Evolutionary conservation across 2,329 filamentous ascomycete genomes (phyloP).

Genomic region (Fusarium odoratissimum): DNA sequence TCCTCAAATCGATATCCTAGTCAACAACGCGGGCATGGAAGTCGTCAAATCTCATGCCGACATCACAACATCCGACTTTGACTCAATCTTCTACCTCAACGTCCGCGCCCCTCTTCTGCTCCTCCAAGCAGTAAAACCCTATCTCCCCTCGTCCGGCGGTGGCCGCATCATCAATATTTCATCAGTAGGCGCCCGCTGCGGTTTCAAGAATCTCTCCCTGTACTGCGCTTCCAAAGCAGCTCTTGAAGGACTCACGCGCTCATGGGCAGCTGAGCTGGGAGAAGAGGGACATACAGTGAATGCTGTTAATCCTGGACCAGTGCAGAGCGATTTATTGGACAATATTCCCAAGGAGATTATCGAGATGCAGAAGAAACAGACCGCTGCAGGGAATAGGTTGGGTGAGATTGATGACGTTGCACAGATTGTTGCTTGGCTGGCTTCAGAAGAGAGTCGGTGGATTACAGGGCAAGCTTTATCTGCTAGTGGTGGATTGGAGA

Average conservation of each 20-base stretch:
- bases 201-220: constrained; percentile 22
- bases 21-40: constrained; percentile 32
- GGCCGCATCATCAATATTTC: constrained; percentile 31
- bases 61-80: constrained; percentile 19
- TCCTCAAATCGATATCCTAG: constrained; percentile 8
- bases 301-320: constrained; percentile 68
- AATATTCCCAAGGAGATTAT: constrained; percentile 44
- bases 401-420: constrained; percentile 66
- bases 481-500: constrained; percentile 57
- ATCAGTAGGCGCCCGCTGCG: constrained; percentile 14
- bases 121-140: constrained; percentile 6
- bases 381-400: constrained; percentile 62
- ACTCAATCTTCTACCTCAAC: constrained; percentile 30
- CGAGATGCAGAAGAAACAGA: constrained; percentile 47
- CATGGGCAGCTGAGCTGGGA: constrained; percentile 64
- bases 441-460: constrained; percentile 61
- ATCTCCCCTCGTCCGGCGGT: constrained; percentile 1
- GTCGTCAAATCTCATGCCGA: constrained; percentile 12
- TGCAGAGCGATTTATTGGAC: constrained; percentile 68
- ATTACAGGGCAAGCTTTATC: constrained; percentile 66
- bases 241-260: constrained; percentile 59
- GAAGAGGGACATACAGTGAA: constrained; percentile 69
- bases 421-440: constrained; percentile 66
- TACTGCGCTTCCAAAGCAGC: constrained; percentile 34
- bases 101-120: constrained; percentile 28